These are phyloP conservation scores for Aspergillus fumigatiaffinis DNA, from an alignment of 2,329 filamentous ascomycete species.

Conservation along the genomic window DNA sequence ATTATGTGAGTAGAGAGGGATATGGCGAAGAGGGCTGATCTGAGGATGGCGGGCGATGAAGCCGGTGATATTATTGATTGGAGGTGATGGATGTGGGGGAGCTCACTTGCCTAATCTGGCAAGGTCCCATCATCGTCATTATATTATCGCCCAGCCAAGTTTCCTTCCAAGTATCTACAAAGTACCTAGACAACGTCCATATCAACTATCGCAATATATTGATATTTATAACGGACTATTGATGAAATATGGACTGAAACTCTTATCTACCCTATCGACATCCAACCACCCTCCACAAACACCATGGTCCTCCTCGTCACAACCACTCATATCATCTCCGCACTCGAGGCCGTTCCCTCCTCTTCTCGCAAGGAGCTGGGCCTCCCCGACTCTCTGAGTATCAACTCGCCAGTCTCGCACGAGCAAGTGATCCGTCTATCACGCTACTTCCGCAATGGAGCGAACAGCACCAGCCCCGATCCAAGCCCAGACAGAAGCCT, in stretches of 20 bases:
- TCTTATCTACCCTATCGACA: not conserved
- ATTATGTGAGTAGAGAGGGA: not conserved
- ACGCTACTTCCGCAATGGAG: slow-evolving; percentile 21
- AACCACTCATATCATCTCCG: slow-evolving; percentile 37
- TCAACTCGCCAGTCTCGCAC: slow-evolving; percentile 40
- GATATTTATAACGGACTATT: not conserved
- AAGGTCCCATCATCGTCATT: not conserved
- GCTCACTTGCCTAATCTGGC: slow-evolving; percentile 4
- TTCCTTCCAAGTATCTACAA: too few species aligned
- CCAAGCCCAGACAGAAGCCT: slow-evolving; percentile 45
- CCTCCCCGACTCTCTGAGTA: slow-evolving; percentile 26
- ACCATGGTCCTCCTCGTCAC: slow-evolving; percentile 42
- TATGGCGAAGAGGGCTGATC: slow-evolving; percentile 1
- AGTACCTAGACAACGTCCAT: too few species aligned
- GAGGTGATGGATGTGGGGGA: slow-evolving; percentile 1
- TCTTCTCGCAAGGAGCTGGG: slow-evolving; percentile 30
- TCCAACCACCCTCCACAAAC: not conserved
- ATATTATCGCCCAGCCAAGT: not conserved
- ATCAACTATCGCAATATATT: not conserved
- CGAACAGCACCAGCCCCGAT: slow-evolving; percentile 2
- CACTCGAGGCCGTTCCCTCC: slow-evolving; percentile 34
- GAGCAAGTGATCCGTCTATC: slow-evolving; percentile 38
- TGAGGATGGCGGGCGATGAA: slow-evolving; percentile 5
- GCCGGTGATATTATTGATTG: slow-evolving; percentile 1
- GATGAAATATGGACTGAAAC: not conserved